Evolutionary conservation across 225 moss, liverwort and hornwort species (phyloP).

Genomic region (Climacium dendroides): DNA sequence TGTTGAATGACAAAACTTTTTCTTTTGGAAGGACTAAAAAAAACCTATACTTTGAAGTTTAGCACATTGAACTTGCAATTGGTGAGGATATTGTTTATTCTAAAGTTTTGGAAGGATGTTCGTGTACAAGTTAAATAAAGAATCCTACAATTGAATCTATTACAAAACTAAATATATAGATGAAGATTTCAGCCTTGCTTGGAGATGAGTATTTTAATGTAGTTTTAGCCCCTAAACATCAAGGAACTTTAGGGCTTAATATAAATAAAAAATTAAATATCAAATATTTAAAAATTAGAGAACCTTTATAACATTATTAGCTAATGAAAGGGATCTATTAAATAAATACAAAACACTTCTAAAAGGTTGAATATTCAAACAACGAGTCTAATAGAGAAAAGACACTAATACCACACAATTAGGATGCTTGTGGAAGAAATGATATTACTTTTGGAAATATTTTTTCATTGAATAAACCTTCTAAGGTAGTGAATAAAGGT

Average conservation of each 20-base stretch:
- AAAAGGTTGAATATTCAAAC: neutral
- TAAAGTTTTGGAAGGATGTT: neutral
- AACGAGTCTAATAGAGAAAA: neutral
- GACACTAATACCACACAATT: neutral
- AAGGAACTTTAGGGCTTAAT: neutral
- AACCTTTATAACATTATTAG: too few relatives aligned
- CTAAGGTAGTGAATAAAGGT: neutral
- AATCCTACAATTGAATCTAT: accelerated
- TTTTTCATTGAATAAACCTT: neutral
- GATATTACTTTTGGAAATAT: accelerated
- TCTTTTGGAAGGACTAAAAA: neutral
- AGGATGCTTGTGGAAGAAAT: neutral
- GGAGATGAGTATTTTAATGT: accelerated
- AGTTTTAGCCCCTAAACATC: neutral
- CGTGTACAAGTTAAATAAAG: accelerated
- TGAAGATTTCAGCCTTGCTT: neutral
- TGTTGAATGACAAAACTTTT: neutral
- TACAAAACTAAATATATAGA: neutral
- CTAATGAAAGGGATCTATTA: accelerated
- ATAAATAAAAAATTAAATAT: neutral
- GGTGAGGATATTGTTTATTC: accelerated
- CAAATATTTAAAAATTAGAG: neutral
- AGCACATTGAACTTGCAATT: neutral
- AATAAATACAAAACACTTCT: neutral
- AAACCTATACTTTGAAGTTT: neutral